Percentiles rank a stretch among this genome's conserved stretches.
phyloP scores from a whole-genome alignment of 1,139 yeast genomes.

The Blastobotrys elegans region DNA sequence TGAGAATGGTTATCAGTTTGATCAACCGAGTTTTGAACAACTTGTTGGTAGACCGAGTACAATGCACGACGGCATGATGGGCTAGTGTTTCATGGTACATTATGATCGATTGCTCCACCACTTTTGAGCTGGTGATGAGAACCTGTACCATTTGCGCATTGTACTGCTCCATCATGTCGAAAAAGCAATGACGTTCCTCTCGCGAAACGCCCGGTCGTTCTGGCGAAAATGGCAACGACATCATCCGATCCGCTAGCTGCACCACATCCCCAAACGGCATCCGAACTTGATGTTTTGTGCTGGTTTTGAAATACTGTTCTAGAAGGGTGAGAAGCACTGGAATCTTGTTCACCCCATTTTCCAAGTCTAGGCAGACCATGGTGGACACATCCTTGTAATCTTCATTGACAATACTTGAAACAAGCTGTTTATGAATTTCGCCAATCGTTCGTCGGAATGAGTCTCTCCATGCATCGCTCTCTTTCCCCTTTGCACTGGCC shows the following conservation, averaged over 20 bases:
- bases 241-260: slow-evolving; percentile 26
- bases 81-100: slow-evolving; percentile 26
- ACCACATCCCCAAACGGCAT: slow-evolving; percentile 29
- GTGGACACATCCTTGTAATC: slow-evolving; percentile 15
- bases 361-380: neutral
- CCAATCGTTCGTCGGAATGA: slow-evolving; percentile 21
- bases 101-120: slow-evolving; percentile 23
- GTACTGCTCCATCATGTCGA: slow-evolving; percentile 20
- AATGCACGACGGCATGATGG: slow-evolving; percentile 23
- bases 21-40: slow-evolving; percentile 15
- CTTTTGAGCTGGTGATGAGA: slow-evolving; percentile 15
- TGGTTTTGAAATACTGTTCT: slow-evolving; percentile 23
- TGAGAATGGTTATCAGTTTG: slow-evolving; percentile 17
- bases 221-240: slow-evolving; percentile 20
- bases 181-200: slow-evolving; percentile 19
- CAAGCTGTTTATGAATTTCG: slow-evolving; percentile 25
- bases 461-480: slow-evolving; percentile 35
- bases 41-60: slow-evolving; percentile 6
- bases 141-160: slow-evolving; percentile 21
- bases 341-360: slow-evolving; percentile 16
- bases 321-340: slow-evolving; percentile 24
- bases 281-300: slow-evolving; percentile 27
- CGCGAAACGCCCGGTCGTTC: slow-evolving; percentile 21
- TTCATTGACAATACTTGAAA: slow-evolving; percentile 20
- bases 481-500: slow-evolving; percentile 47